phyloP scores from a whole-genome alignment of 352 stramenopile genomes.

The Phytophthora chlamydospora region DNA sequence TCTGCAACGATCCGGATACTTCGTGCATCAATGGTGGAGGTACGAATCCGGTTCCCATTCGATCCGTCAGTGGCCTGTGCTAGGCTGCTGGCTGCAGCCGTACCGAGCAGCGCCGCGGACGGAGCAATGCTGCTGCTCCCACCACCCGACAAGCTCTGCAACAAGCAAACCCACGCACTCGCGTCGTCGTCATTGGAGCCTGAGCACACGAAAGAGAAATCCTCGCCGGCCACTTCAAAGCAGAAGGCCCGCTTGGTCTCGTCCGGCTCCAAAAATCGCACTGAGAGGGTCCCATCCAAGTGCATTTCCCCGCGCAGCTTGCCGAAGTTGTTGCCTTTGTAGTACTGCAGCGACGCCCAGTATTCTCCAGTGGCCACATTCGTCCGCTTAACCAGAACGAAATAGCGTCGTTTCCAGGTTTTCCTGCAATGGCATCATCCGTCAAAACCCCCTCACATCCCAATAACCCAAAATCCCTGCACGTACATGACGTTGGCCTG shows the following conservation, averaged over 20 bases:
- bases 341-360: conserved; percentile 83
- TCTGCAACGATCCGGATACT: conserved; percentile 87
- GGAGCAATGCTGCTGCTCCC: conserved; percentile 45
- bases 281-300: conserved; percentile 64
- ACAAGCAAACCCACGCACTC: conserved; percentile 84
- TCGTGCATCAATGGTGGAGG: conserved; percentile 59
- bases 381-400: conserved; percentile 84
- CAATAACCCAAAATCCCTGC: background rate
- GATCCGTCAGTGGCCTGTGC: conserved; percentile 40
- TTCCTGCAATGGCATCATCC: conserved; percentile 46
- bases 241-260: conserved; percentile 86
- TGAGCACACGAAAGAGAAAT: conserved; percentile 82
- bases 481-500: conserved; percentile 68
- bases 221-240: conserved; percentile 77
- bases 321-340: conserved; percentile 84
- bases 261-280: conserved; percentile 79
- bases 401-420: conserved; percentile 89
- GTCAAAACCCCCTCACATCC: conserved; percentile 26
- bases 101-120: conserved; percentile 42
- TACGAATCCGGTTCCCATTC: conserved; percentile 31
- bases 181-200: conserved; percentile 85
- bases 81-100: conserved; percentile 40
- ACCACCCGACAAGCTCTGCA: conserved; percentile 67
- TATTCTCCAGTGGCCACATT: conserved; percentile 72
- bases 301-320: conserved; percentile 83